Evolutionary conservation across 2,329 filamentous ascomycete genomes (phyloP), one percentile per base, ranked within the genome.

Genomic region (Clarireedia hainanense): DNA sequence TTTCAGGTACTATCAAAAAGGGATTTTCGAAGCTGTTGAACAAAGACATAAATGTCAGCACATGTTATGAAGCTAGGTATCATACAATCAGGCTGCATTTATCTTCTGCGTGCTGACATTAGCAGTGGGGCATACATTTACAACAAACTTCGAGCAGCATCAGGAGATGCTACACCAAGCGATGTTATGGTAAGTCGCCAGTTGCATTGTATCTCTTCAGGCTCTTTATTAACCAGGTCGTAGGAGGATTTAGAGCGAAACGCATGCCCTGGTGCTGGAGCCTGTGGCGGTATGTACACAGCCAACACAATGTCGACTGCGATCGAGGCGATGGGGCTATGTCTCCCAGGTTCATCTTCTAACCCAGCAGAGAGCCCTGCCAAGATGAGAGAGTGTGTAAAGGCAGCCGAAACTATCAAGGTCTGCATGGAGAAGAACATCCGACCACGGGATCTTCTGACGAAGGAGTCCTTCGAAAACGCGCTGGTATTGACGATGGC

Each of bases 11-110:
- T 15, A 96, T 96, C 66, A 84, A 85, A 67, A 89, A 90, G 59
- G 92, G 91, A n/a, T 88, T 89, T 71, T 91, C 86, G 0, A 74
- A 81, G 50, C 79, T 91, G 2, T 78, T 95, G 26, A 82, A 86
- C 60, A 86, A 87, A 67, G 80, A 83, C 24, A 86, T 96, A 76
- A 96, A 96, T 72, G 89, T 96, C 62, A 87, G 84, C 39, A 91
- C 86, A 5, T 60, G 55, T 24, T 55, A 59, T 30, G 54, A 56
- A 30, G 54, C 54, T 26, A 46, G 47, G 36, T 56, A 49, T 20
- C 37, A 5, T 27, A 10, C 20, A 20, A 42, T 3, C 17, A 42
- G 39, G 15, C 10, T 17, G 15, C 30, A 3, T 4, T 6, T 15
- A 48, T 27, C 1, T 6, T 10, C 6, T 4, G 3, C n/a, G 7